A percentile compares a stretch with the other conserved stretches of the same genome.
phyloP scores from a whole-genome alignment of 2,329 filamentous ascomycete species.

The Claviceps citrina region DNA sequence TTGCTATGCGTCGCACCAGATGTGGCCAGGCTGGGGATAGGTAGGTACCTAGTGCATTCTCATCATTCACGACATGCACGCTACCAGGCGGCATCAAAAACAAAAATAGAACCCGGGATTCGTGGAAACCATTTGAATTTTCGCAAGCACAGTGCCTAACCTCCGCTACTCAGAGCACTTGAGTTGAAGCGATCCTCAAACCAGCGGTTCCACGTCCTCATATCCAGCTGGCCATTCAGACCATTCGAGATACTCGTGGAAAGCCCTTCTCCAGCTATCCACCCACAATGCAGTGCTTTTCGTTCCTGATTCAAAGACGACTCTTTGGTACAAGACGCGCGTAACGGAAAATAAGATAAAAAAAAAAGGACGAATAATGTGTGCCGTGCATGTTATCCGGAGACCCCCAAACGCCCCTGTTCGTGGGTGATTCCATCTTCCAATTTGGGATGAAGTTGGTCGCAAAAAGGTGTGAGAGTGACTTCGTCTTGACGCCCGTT shows the following conservation, averaged over 20 bases:
- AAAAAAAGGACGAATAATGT: conserved; percentile 31
- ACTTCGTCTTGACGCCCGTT: conserved; percentile 33
- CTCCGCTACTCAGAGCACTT: conserved; percentile 32
- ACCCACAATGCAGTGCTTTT: conserved; percentile 37
- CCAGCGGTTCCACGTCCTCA: conserved; percentile 47
- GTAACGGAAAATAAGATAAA: conserved; percentile 22
- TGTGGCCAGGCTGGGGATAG: no score
- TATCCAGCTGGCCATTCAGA: conserved; percentile 24
- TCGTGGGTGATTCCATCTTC: conserved; percentile 49
- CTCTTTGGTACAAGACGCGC: conserved; percentile 30
- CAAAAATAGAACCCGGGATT: conserved; percentile 8
- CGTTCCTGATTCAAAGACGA: conserved; percentile 26
- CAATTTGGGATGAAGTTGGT: no score
- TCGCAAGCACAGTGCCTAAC: conserved; percentile 41
- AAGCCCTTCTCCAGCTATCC: conserved; percentile 44
- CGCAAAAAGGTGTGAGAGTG: conserved; percentile 7
- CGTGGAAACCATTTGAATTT: conserved; percentile 42
- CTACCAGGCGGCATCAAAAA: neutral
- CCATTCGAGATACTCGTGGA: conserved; percentile 37
- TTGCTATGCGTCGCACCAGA: no score
- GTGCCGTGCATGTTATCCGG: conserved; percentile 70
- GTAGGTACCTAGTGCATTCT: no score
- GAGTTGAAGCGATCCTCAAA: conserved; percentile 49
- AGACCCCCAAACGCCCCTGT: conserved; percentile 56
- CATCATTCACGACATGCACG: neutral